Conservation (phyloP, 1,139 yeast genomes). For the Suhomyces coccinellae region DNA sequence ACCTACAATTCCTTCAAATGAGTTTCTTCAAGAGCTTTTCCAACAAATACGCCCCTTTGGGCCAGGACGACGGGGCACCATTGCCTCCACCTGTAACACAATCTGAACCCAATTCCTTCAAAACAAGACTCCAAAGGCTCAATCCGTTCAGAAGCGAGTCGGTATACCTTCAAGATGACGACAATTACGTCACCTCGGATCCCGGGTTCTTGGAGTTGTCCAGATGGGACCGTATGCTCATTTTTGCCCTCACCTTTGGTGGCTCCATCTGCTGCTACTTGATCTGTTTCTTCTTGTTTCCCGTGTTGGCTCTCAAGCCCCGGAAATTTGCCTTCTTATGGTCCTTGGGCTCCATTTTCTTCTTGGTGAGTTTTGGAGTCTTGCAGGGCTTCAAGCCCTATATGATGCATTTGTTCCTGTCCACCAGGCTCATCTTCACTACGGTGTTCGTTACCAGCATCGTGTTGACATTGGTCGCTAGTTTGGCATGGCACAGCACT, state of each 20-base stretch:
- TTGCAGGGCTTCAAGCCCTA: conserved; percentile 55
- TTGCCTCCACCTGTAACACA: conserved; percentile 44
- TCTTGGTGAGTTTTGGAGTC: conserved; percentile 57
- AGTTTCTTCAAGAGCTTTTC: conserved; percentile 40
- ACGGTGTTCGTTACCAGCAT: conserved; percentile 51
- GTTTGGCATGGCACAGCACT: conserved; percentile 48
- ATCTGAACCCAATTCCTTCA: conserved; percentile 26
- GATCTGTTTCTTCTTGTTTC: conserved; percentile 57
- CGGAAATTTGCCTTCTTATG: conserved; percentile 60
- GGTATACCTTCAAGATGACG: conserved; percentile 44
- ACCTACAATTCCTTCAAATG: conserved; percentile 21
- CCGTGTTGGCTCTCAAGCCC: conserved; percentile 56
- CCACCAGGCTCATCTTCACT: conserved; percentile 54
- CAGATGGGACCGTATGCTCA: conserved; percentile 58
- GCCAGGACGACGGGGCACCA: conserved; percentile 38
- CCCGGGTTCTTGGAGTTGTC: conserved; percentile 52
- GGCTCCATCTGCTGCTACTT: conserved; percentile 56
- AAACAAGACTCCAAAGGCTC: conserved; percentile 33
- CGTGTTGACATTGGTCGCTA: conserved; percentile 47
- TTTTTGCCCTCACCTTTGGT: conserved; percentile 55
- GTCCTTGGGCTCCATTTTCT: conserved; percentile 61
- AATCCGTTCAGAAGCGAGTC: conserved; percentile 44
- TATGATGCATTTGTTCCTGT: conserved; percentile 47
- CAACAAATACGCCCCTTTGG: conserved; percentile 31
- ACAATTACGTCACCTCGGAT: conserved; percentile 45